phyloP scores from a whole-genome alignment of 176 grass and related monocot species.

The Oryza meyeriana region DNA sequence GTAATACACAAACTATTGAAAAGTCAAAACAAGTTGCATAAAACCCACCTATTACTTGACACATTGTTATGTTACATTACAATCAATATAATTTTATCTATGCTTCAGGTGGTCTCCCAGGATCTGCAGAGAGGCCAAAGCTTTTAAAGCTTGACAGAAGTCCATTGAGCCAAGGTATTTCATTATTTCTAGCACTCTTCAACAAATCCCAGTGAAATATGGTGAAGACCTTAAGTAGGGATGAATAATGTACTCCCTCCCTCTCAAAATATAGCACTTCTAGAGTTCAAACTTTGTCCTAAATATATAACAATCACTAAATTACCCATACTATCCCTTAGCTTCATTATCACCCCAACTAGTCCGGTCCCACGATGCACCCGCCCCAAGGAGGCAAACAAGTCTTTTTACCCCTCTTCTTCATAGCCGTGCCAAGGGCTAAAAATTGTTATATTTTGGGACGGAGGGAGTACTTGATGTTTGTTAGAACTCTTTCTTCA shows the following conservation, averaged over 20 bases:
- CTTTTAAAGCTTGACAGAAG: constrained; percentile 49
- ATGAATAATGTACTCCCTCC: constrained; percentile 44
- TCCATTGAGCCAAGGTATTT: constrained; percentile 50
- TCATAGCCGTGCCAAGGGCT: too few relatives aligned
- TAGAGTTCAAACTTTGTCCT: too few relatives aligned
- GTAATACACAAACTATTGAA: constrained; percentile 28
- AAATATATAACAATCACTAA: too few relatives aligned
- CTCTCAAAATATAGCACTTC: too few relatives aligned
- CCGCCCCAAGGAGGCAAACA: too few relatives aligned
- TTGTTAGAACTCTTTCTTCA: constrained; percentile 24
- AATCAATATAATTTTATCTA: not conserved
- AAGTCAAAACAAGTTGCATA: not conserved
- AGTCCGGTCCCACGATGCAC: too few relatives aligned
- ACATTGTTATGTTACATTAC: not conserved
- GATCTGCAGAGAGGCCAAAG: constrained; percentile 37
- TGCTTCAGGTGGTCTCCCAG: constrained; percentile 26
- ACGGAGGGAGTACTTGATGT: constrained; percentile 35
- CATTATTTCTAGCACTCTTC: constrained; percentile 28
- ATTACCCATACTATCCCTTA: too few relatives aligned
- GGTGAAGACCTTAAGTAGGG: constrained; percentile 6
- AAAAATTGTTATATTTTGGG: too few relatives aligned
- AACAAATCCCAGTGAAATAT: constrained; percentile 29
- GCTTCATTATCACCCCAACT: too few relatives aligned
- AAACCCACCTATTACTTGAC: not conserved
- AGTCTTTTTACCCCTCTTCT: too few relatives aligned